These are phyloP conservation scores for Suillus sp. DNA, from an alignment of 768 basidiomycete species.

Conservation along the genomic window DNA sequence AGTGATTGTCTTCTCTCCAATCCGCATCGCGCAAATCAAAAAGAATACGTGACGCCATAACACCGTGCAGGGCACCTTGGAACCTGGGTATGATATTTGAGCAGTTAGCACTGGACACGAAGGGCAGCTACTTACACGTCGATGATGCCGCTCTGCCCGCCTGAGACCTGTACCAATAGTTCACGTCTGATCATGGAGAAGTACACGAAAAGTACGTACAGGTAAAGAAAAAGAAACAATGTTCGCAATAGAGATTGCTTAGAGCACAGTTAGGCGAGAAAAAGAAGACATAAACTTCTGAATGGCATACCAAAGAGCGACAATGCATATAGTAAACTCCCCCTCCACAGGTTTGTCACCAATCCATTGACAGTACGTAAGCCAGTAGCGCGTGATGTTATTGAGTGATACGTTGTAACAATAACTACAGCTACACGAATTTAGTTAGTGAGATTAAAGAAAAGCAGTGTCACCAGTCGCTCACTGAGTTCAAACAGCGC, in stretches of 20 bases:
- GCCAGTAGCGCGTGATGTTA: neutral
- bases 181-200: neutral
- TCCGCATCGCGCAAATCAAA: conserved; percentile 14
- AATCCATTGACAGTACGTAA: neutral
- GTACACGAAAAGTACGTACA: conserved; percentile 4
- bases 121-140: conserved; percentile 13
- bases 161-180: conserved; percentile 1
- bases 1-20: neutral
- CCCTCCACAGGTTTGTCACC: conserved; percentile 7
- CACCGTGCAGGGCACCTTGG: conserved; percentile 17
- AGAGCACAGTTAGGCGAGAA: neutral
- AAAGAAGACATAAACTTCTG: neutral
- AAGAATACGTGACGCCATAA: conserved; percentile 19
- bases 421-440: conserved; percentile 7
- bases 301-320: conserved; percentile 13
- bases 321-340: conserved; percentile 17
- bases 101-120: neutral
- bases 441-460: neutral
- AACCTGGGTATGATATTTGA: conserved; percentile 7
- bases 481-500: conserved; percentile 17
- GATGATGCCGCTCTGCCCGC: conserved; percentile 15
- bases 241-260: conserved; percentile 13
- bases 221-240: conserved; percentile 16
- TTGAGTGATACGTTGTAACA: conserved; percentile 9
- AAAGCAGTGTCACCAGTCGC: neutral